Base-by-base conservation (phyloP, 352 stramenopile species). In the Pythium dissotocum region DNA sequence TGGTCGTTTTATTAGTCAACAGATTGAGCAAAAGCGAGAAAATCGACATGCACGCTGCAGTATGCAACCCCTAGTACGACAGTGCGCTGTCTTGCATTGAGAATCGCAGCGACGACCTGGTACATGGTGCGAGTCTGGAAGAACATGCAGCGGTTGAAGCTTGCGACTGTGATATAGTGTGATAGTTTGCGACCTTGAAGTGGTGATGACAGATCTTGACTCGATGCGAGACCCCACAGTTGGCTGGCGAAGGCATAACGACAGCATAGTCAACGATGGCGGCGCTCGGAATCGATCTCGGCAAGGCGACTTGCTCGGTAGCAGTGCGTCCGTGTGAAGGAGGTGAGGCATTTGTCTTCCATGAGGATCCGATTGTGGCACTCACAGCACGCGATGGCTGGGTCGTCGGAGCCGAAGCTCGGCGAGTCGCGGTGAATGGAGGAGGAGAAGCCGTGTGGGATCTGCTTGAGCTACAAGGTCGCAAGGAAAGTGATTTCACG, bases 241-340 rank as follows among this genome's bases (percentile, higher is more conserved):
- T 62, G 28, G 61, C 12, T 28, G 13, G 28, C 4, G 35, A n/a
- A 3, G 16, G 6, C 36, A 44, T 53, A 18, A 18, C 26, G 30
- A 40, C 24, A 24, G 4, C 12, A 32, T 24, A 56, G 21, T 35
- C 16, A 14, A 33, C 10, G 14, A 69, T 56, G 40, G 55, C 53
- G 8, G 66, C 67, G 42, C 40, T 72, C 1, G 66, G 66, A 18
- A 64, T 72, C 53, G 66, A 72, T 64, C 59, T 72, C 14, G 65
- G 65, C 9, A 56, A 55, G 21, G 58, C 65, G 35, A 61, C 51
- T 26, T 72, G 65, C 58, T 56, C 65, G 38, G 65, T 42, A 30
- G 52, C 32, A 16, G 53, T 67, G 21, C 28, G 42, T 28, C 35
- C 32, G 14, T 48, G 3, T 16, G 46, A 40, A 36, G 24, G 35